Conservation (phyloP, 352 stramenopile genomes). For the Phytopythium cucurbitacearum region DNA sequence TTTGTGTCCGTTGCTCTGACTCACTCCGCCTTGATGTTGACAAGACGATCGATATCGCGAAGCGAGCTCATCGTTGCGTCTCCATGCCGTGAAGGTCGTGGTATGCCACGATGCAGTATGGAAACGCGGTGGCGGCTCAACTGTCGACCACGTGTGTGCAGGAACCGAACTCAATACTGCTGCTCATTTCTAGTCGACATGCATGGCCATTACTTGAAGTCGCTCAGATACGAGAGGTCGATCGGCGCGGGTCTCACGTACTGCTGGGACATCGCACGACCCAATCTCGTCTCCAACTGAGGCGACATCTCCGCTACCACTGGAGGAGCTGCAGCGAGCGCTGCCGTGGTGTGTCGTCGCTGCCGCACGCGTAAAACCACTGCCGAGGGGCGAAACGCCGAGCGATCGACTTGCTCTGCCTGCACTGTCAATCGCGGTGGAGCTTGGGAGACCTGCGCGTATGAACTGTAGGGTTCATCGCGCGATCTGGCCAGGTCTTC, state of each 20-base stretch:
- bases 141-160: too few relatives aligned
- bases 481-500: too few relatives aligned
- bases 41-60: too few relatives aligned
- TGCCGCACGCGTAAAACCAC: conserved; percentile 2
- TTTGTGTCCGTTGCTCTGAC: too few relatives aligned
- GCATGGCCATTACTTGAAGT: conserved; percentile 12
- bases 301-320: background rate
- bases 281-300: conserved; percentile 1
- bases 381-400: background rate
- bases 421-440: too few relatives aligned
- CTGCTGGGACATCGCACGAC: conserved; percentile 1
- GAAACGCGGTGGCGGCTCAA: too few relatives aligned
- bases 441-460: too few relatives aligned
- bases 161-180: background rate
- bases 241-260: background rate
- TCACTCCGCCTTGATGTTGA: too few relatives aligned
- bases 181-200: background rate
- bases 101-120: too few relatives aligned
- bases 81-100: background rate
- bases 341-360: background rate
- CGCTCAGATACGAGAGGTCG: conserved; percentile 21
- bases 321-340: background rate
- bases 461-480: too few relatives aligned
- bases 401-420: too few relatives aligned
- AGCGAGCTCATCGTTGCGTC: background rate